Conservation (phyloP, 805 yeast genomes). For the Yarrowia alimentaria region DNA sequence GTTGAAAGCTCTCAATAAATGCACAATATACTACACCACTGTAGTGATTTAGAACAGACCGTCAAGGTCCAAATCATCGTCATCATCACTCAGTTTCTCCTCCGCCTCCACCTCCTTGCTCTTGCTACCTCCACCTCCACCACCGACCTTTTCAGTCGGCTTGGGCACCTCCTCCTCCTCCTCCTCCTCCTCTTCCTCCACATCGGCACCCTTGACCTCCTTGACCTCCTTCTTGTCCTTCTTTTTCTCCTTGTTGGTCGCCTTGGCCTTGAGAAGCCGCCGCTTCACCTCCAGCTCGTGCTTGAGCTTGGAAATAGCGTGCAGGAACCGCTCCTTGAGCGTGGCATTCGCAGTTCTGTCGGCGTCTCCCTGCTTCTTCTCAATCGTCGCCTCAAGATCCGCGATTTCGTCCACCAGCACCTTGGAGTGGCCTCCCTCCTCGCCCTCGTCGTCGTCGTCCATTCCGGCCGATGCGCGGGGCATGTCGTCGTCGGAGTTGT, state of each 20-base stretch:
- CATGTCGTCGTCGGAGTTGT: slow-evolving; percentile 50
- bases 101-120: slow-evolving; percentile 40
- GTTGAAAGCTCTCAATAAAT: neutral
- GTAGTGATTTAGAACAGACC: slow-evolving; percentile 27
- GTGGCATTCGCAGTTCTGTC: slow-evolving; percentile 76
- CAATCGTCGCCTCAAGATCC: slow-evolving; percentile 76
- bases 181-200: slow-evolving; percentile 41
- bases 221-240: slow-evolving; percentile 39
- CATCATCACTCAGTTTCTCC: slow-evolving; percentile 41
- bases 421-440: slow-evolving; percentile 60
- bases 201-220: slow-evolving; percentile 40
- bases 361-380: slow-evolving; percentile 68
- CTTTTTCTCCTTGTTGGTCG: slow-evolving; percentile 36
- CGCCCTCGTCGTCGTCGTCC: slow-evolving; percentile 54
- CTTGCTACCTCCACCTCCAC: slow-evolving; percentile 41
- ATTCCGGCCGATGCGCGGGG: slow-evolving; percentile 32
- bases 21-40: no score
- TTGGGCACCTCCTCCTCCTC: slow-evolving; percentile 39
- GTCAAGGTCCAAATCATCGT: slow-evolving; percentile 42
- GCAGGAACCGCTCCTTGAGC: slow-evolving; percentile 80
- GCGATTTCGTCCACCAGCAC: slow-evolving; percentile 78
- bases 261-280: slow-evolving; percentile 51
- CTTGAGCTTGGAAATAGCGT: slow-evolving; percentile 71
- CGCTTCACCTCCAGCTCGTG: slow-evolving; percentile 79
- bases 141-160: slow-evolving; percentile 41